Evolutionary conservation across 2,329 filamentous ascomycete genomes (phyloP), one percentile per base, ranked within the genome.

Genomic region (Talaromyces sp.): DNA sequence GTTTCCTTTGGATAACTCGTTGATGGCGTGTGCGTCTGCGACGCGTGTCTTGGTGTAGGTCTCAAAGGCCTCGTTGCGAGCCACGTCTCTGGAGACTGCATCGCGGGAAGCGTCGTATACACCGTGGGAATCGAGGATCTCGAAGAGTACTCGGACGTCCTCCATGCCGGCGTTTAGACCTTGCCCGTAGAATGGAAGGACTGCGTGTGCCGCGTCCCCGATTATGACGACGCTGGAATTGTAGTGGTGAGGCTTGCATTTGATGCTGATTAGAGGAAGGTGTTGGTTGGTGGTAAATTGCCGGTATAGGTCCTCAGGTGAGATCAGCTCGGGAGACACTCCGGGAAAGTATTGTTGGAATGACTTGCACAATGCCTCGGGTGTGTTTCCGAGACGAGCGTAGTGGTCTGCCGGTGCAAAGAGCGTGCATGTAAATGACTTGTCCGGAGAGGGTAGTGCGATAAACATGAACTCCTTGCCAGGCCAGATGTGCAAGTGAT

Each of bases 141-240:
- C 86, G 76, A 96, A 99, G 0, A 99, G 84, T 5, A 96, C 87
- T 7, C 90, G 87, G 12, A 99, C 92, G 70, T 97, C 93, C 78
- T 99, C 95, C 46, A 99, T 85, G 0, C 95, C 95, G 0, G 95
- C 90, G 72, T 99, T 99, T 88, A 99, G 96, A 40, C 95, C 95
- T 75, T 99, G 95, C 0, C 95, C 95, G 75, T 98, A 99, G 77
- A 99, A 99, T 0, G 95, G 95, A 0, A 99, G 92, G 88, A 99
- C 97, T 63, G 96, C 95, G 74, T 99, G 95, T 0, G 95, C 93
- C 7, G 95, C 92, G 73, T 99, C 95, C 63, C 95, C 95, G 39
- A 99, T 74, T 56, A 99, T 91, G 64, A 96, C 92, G 35, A 84
- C 92, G 0, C 87, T 89, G 25, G 86, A 86, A 57, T 79, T 82